Conservation (phyloP, 2,329 filamentous ascomycete species). For the Emericellopsis cladophorae region DNA sequence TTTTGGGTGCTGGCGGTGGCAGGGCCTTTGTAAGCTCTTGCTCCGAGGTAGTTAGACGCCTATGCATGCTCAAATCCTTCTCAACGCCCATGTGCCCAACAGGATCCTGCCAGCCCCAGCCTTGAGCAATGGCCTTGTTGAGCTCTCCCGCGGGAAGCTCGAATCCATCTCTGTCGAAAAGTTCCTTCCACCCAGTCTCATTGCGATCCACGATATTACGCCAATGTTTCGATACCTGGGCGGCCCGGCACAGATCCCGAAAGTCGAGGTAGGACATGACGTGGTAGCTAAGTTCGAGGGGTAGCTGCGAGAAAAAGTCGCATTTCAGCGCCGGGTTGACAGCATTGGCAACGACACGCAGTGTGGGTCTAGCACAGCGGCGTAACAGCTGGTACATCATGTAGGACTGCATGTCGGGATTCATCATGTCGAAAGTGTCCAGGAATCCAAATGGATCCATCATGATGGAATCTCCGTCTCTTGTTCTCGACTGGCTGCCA, state of each 20-base stretch:
- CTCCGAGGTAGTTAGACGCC: constrained; percentile 38
- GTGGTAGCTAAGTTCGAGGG: constrained; percentile 76
- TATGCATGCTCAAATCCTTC: constrained; percentile 58
- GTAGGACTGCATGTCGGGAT: constrained; percentile 83
- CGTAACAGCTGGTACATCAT: constrained; percentile 94
- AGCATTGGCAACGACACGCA: constrained; percentile 79
- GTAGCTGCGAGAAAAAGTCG: constrained; percentile 77
- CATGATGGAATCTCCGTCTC: constrained; percentile 22
- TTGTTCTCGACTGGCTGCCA: constrained; percentile 5
- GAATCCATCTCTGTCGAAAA: constrained; percentile 79
- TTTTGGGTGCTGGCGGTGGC: constrained; percentile 27
- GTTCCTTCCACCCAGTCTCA: constrained; percentile 89
- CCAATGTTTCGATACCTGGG: constrained; percentile 92
- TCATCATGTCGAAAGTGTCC: constrained; percentile 83
- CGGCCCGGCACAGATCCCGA: constrained; percentile 75
- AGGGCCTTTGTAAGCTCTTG: constrained; percentile 30
- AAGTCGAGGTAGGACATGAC: constrained; percentile 79
- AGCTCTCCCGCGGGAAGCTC: constrained; percentile 69
- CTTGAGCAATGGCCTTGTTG: constrained; percentile 73
- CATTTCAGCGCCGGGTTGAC: constrained; percentile 93
- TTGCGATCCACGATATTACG: constrained; percentile 81
- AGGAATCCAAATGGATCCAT: constrained; percentile 79
- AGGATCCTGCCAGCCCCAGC: constrained; percentile 96
- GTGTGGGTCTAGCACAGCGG: constrained; percentile 73
- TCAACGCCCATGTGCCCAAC: constrained; percentile 64